Base-by-base conservation (phyloP, 1,139 yeast species). In the Geotrichum europaeum region DNA sequence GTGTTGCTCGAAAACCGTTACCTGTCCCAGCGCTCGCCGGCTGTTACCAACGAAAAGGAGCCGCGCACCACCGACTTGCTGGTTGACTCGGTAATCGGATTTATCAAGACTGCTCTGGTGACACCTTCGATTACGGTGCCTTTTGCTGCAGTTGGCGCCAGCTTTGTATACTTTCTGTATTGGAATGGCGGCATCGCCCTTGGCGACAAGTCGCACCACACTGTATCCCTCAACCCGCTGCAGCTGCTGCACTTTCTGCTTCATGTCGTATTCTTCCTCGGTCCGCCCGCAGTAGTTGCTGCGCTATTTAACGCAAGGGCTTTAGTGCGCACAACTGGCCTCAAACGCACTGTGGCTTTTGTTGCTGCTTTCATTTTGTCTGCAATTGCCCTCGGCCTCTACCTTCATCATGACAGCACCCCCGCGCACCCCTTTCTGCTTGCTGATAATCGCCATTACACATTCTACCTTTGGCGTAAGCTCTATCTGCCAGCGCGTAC, bases 371-470 rank as follows among this genome's bases (percentile, higher is more conserved):
- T 34, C 9, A 15, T n/a, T n/a, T 3, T 30, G 15, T 57, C 51
- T 25, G 45, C 53, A 2, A 40, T 47, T 1, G 22, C 56, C 1
- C 54, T 52, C 25, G 52, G 49, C 3, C 24, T 55, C 6, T 22
- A 52, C 12, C 58, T 54, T 18, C 51, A 36, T 36, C 12, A 36
- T 36, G 12, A 50, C 15, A 36, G 54, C 34, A 55, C 51, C 47
- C 52, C 86, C 10, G 85, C 85, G 4, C 99, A 95, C 71, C 97
- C 98, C 12, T 95, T 92, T 73, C 73, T 94, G 51, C 78, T 92
- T 56, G 96, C 99, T 0, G 99, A 95, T 72, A 95, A 95, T 74
- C 83, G 99, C 65, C 99, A 94, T 72, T 90, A 85, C 71, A 85
- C 96, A 0, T 94, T 94, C 71, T 95, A 94, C 74, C 75, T 94